These are phyloP conservation scores for Metschnikowia shivogae DNA, from an alignment of 805 yeast genomes.

Conservation along the genomic window DNA sequence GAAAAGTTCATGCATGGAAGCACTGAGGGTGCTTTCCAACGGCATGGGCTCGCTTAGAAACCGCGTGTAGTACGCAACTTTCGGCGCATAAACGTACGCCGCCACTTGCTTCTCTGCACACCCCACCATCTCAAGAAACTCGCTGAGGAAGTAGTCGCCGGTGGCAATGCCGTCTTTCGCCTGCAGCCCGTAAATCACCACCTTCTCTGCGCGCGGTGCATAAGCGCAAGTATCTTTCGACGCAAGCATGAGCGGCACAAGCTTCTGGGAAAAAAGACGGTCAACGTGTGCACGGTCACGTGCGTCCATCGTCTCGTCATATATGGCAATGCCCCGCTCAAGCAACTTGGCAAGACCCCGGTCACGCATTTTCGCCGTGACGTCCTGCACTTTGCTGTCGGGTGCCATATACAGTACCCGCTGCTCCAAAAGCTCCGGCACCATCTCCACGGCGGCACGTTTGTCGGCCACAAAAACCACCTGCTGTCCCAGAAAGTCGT, in stretches of 20 bases:
- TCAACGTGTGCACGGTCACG: constrained; percentile 55
- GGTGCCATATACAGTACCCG: not conserved
- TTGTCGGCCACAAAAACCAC: constrained; percentile 56
- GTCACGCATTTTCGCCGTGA: constrained; percentile 7
- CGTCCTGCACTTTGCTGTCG: not conserved
- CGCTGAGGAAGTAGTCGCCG: constrained; percentile 59
- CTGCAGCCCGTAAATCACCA: constrained; percentile 68
- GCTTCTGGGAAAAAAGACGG: constrained; percentile 46
- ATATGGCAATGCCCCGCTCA: constrained; percentile 60
- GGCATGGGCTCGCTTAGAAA: constrained; percentile 76
- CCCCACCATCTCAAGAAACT: constrained; percentile 62
- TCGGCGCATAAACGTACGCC: constrained; percentile 54
- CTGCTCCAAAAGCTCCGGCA: constrained; percentile 4
- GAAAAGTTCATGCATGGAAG: constrained; percentile 60
- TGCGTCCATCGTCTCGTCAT: constrained; percentile 52
- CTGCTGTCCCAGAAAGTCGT: not conserved
- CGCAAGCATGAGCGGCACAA: constrained; percentile 54
- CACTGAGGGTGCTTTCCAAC: constrained; percentile 69
- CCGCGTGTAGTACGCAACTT: constrained; percentile 60
- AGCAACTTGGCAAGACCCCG: constrained; percentile 6
- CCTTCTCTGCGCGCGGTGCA: constrained; percentile 51
- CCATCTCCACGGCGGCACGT: constrained; percentile 16
- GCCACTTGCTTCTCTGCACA: constrained; percentile 35
- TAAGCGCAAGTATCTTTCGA: constrained; percentile 52
- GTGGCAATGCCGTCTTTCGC: constrained; percentile 44